Conservation (phyloP, 176 grass and related monocot species). For the Zizania latifolia region DNA sequence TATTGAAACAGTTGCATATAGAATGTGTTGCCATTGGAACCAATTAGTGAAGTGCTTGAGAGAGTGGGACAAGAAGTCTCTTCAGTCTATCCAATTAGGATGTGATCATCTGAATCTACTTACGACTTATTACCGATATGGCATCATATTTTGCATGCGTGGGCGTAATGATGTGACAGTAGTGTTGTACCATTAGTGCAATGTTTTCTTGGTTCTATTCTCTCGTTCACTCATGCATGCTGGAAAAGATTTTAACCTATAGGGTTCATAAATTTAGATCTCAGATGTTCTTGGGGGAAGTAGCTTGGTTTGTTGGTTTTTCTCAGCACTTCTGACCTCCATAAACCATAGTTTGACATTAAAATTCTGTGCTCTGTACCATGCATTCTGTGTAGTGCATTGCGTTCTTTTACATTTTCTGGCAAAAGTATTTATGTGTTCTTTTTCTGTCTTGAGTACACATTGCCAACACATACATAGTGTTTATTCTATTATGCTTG, state of each 20-base stretch:
- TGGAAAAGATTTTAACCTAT: constrained; percentile 25
- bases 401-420: constrained; percentile 23
- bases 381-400: neutral
- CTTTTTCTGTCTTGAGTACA: neutral
- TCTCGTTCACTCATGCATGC: constrained; percentile 23
- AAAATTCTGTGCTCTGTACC: constrained; percentile 17
- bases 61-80: neutral
- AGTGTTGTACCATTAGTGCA: neutral
- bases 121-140: neutral
- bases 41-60: neutral
- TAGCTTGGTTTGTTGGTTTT: constrained; percentile 8
- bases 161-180: neutral
- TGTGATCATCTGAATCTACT: constrained; percentile 9
- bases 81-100: neutral
- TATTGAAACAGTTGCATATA: neutral
- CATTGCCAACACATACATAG: neutral
- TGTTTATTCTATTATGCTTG: neutral
- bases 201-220: constrained; percentile 24
- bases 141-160: constrained; percentile 25
- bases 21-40: neutral
- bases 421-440: neutral
- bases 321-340: neutral
- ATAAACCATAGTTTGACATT: neutral
- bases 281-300: constrained; percentile 22
- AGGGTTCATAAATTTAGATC: constrained; percentile 4